Conservation (phyloP, 2,329 filamentous ascomycete species). For the Calonectria pauciramosa region DNA sequence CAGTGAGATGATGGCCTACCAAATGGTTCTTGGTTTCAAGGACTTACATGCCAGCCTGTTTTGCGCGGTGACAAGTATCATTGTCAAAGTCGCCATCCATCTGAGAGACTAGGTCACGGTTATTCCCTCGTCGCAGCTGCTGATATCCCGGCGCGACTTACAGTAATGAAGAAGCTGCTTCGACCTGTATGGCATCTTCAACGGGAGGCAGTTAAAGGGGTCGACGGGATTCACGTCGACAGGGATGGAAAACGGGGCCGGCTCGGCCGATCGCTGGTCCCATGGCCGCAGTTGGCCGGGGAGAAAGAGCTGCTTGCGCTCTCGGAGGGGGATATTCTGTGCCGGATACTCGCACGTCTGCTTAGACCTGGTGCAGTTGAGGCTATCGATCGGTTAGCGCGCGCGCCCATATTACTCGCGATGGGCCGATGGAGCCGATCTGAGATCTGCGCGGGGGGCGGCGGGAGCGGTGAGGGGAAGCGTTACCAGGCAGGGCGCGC, state of each 20-base stretch:
- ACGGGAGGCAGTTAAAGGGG: background rate
- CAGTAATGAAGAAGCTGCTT: constrained; percentile 2
- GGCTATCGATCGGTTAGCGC: background rate
- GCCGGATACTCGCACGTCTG: background rate
- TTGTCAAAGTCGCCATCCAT: background rate
- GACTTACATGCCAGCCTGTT: background rate
- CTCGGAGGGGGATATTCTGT: background rate
- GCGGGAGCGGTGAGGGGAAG: too few species aligned
- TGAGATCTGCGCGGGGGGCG: too few species aligned
- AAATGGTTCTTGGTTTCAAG: background rate
- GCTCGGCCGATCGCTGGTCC: background rate
- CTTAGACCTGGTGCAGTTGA: background rate
- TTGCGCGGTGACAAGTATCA: background rate
- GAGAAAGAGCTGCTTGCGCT: background rate
- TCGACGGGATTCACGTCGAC: background rate
- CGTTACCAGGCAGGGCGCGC: background rate
- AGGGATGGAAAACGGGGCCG: background rate
- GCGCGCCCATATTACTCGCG: too few species aligned
- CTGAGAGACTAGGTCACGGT: background rate
- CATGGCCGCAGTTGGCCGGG: background rate
- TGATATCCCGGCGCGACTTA: background rate
- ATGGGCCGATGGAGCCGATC: too few species aligned
- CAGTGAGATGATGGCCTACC: background rate
- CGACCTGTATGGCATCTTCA: background rate
- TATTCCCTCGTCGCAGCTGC: background rate